A percentile compares a stretch with the other conserved stretches of the same genome.
Conservation (phyloP, 139 green algal genomes). For the Penium margaritaceum region DNA sequence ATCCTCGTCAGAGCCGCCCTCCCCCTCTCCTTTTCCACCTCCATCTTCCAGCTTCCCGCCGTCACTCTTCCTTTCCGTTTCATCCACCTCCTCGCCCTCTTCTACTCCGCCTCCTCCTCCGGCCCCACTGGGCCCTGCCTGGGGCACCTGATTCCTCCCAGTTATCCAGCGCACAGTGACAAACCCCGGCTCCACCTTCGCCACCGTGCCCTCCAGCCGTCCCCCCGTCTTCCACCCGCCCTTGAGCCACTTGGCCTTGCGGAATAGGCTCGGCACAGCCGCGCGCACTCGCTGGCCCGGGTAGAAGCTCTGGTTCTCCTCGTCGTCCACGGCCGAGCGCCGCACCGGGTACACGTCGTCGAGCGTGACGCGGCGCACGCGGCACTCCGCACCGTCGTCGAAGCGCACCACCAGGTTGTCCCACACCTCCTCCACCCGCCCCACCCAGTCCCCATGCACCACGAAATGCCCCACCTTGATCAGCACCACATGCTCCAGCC, state of each 20-base stretch:
- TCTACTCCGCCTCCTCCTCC: neutral
- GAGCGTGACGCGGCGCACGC: slow-evolving; percentile 9
- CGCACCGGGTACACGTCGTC: slow-evolving; percentile 26
- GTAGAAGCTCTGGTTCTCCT: slow-evolving; percentile 35
- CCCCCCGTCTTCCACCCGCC: slow-evolving; percentile 28
- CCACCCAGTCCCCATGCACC: slow-evolving; percentile 43
- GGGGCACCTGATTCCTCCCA: too few species aligned
- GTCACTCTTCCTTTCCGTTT: too few species aligned
- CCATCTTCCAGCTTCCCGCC: neutral
- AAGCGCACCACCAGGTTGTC: slow-evolving; percentile 40
- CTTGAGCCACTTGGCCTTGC: slow-evolving; percentile 34
- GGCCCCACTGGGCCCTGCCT: neutral
- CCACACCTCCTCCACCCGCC: slow-evolving; percentile 28
- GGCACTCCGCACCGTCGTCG: slow-evolving; percentile 39
- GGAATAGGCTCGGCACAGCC: slow-evolving; percentile 9
- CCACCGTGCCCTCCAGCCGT: slow-evolving; percentile 30
- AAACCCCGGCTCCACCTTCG: slow-evolving; percentile 33
- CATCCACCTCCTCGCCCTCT: slow-evolving; percentile 1
- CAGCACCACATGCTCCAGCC: slow-evolving; percentile 22
- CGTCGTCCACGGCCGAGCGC: slow-evolving; percentile 18
- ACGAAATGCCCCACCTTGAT: slow-evolving; percentile 39
- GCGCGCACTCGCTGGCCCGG: slow-evolving; percentile 37
- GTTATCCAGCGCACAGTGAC: slow-evolving; percentile 31
- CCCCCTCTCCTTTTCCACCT: too few species aligned
- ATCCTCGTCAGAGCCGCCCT: neutral